Base-by-base conservation (phyloP, 768 basidiomycete genomes). In the Tylopilus cervinicoccineus region DNA sequence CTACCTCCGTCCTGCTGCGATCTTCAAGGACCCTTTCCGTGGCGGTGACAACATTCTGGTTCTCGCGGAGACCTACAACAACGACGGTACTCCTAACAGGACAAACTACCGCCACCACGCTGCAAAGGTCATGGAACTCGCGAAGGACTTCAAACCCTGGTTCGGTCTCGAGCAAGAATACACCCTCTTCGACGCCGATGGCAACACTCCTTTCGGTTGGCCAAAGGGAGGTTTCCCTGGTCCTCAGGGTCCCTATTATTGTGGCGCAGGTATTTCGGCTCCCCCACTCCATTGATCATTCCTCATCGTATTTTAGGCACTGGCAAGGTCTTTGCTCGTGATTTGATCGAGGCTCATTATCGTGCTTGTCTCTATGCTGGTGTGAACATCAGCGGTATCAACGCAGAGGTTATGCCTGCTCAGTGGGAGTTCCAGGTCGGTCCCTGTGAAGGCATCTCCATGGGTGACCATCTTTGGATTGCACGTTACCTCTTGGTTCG, bases 371-470 rank as follows among this genome's bases (percentile, higher is more conserved):
- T 95, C 45, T 94, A 95, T 67, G 73, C 93, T 47, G 94, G 93
- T 58, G 80, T 99, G 73, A 93, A 93, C 76, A 98, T 98, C 74
- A 93, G 90, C 57, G 96, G 96, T 66, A 97, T 99, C 76, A 99
- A 98, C 69, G 95, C 95, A 52, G 96, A 98, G 73, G 95, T 98
- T 53, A 98, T 98, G 95, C 95, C 96, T 14, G 85, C 94, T 47
- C 96, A 99, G 70, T 99, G 96, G 96, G 96, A 99, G 75, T 99
- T 95, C 88, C 96, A 99, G 72, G 93, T 99, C 59, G 95, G 96
- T 45, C 96, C 96, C 26, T 98, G 95, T 62, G 88, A 90, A 68
- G 96, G 96, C 46, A 97, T 98, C 69, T 77, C 86, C 51, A 95
- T 98, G 93, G 96, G 96, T 59, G 96, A 99, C 70, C 95, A 99